phyloP scores from a whole-genome alignment of 2,329 filamentous ascomycete species.

The Thielaviopsis euricoi region DNA sequence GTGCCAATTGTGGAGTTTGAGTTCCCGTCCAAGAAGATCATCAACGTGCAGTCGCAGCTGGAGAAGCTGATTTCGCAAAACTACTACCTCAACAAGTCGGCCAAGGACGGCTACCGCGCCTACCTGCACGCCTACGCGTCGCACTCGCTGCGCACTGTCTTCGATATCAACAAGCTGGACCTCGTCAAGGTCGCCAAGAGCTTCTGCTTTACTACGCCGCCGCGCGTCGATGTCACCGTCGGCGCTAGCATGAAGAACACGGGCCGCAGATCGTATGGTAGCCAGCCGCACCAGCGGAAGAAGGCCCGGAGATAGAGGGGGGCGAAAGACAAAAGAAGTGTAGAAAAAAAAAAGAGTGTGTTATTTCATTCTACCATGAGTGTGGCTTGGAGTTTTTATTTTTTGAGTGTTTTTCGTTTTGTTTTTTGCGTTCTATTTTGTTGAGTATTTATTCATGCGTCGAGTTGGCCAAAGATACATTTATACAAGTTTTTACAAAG shows the following conservation, averaged over 20 bases:
- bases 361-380: conserved; percentile 1
- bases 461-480: too few species aligned
- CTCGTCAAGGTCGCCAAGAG: conserved; percentile 69
- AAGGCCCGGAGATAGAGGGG: conserved; percentile 13
- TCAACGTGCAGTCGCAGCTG: conserved; percentile 78
- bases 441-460: too few species aligned
- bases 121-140: conserved; percentile 93
- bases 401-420: too few species aligned
- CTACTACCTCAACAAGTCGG: conserved; percentile 87
- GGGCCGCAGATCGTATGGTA: conserved; percentile 56
- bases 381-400: too few species aligned
- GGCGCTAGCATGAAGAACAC: conserved; percentile 66
- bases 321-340: not conserved
- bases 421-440: too few species aligned
- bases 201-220: conserved; percentile 65
- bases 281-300: conserved; percentile 50
- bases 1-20: conserved; percentile 95
- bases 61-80: conserved; percentile 91
- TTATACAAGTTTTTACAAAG: too few species aligned
- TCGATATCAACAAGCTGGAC: conserved; percentile 72
- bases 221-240: conserved; percentile 68
- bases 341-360: conserved; percentile 4
- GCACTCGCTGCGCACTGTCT: conserved; percentile 40
- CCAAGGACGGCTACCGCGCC: conserved; percentile 63
- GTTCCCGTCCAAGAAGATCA: conserved; percentile 79